These are phyloP conservation scores for Candida sojae DNA, from an alignment of 1,139 yeast species.

Conservation along the genomic window DNA sequence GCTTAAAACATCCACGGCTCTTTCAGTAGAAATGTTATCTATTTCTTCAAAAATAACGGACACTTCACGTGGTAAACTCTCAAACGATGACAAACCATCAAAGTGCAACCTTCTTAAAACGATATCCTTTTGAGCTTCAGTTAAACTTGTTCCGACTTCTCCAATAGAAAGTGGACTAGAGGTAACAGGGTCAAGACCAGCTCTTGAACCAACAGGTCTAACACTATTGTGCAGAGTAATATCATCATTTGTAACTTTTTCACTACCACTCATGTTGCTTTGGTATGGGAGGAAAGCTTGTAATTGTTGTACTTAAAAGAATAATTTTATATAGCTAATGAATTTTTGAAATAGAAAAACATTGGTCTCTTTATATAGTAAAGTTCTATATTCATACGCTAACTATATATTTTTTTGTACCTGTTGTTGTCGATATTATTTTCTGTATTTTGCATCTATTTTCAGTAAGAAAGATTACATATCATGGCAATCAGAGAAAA, in stretches of 20 bases:
- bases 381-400: no score
- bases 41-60: conserved; percentile 32
- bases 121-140: conserved; percentile 26
- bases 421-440: no score
- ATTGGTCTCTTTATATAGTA: no score
- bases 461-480: no score
- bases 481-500: no score
- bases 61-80: conserved; percentile 28
- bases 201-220: neutral
- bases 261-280: conserved; percentile 1
- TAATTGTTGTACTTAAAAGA: no score
- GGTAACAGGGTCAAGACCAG: conserved; percentile 22
- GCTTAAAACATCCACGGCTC: conserved; percentile 22
- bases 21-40: conserved; percentile 20
- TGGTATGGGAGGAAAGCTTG: no score
- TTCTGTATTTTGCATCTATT: no score
- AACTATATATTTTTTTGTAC: no score
- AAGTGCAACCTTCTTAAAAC: conserved; percentile 29
- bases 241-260: neutral
- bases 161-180: conserved; percentile 21
- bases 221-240: neutral
- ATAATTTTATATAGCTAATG: no score
- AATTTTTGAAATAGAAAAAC: no score
- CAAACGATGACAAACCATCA: conserved; percentile 26
- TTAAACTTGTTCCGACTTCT: conserved; percentile 26